phyloP scores from a whole-genome alignment of 345 rosid species.

The Linum lewisii region DNA sequence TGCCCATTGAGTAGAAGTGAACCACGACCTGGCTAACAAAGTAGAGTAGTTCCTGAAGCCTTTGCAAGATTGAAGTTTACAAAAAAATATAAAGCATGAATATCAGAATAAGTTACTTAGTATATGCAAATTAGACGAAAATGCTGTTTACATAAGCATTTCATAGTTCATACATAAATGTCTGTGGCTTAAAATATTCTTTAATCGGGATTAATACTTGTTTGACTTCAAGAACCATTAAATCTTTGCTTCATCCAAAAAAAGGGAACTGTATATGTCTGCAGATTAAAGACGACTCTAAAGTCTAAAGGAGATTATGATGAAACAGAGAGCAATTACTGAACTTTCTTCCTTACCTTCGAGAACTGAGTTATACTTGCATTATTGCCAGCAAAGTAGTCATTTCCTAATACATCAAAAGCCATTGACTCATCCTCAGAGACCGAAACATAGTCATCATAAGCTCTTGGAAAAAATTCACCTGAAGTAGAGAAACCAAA shows the following conservation, averaged over 20 bases:
- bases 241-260: too few species aligned
- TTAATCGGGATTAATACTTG: too few species aligned
- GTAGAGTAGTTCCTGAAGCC: background rate
- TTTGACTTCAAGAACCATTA: too few species aligned
- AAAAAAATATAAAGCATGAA: too few species aligned
- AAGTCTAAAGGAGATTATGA: background rate
- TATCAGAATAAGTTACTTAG: too few species aligned
- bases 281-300: too few species aligned
- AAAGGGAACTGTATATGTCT: too few species aligned
- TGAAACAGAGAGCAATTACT: background rate
- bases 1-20: constrained; percentile 61
- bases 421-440: constrained; percentile 89
- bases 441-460: constrained; percentile 44
- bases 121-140: too few species aligned
- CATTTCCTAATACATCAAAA: constrained; percentile 60
- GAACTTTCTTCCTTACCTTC: constrained; percentile 36
- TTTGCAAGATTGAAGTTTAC: background rate
- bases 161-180: too few species aligned
- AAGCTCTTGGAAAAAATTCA: constrained; percentile 79
- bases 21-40: constrained; percentile 69
- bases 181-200: too few species aligned
- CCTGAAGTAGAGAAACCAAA: constrained; percentile 29
- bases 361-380: constrained; percentile 52
- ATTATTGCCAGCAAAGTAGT: constrained; percentile 55
- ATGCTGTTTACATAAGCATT: too few species aligned